Evolutionary conservation across 2,329 filamentous ascomycete genomes (phyloP).

Genomic region (Colletotrichum aenigma): DNA sequence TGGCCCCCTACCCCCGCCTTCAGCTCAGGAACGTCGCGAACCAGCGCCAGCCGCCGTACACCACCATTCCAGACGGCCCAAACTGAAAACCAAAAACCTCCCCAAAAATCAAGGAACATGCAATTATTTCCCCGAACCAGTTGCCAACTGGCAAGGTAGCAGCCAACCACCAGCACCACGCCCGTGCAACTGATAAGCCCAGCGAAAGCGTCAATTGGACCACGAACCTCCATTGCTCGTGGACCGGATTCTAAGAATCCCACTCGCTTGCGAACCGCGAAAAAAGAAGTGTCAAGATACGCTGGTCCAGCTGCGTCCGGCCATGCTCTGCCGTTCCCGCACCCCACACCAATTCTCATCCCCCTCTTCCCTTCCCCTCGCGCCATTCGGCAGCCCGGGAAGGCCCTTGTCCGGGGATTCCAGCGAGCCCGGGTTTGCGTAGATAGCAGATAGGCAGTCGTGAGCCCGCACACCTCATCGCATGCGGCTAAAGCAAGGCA

Average conservation of each 20-base stretch:
- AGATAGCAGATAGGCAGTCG: neutral
- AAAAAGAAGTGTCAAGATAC: neutral
- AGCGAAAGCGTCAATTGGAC: constrained; percentile 3
- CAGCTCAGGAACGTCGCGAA: constrained; percentile 20
- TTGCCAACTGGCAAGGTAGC: neutral
- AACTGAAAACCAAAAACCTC: neutral
- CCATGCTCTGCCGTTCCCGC: neutral
- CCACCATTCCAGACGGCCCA: neutral
- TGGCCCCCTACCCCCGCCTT: neutral
- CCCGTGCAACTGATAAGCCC: neutral
- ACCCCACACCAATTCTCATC: neutral
- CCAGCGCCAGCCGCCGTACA: constrained; percentile 8
- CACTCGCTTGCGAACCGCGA: neutral
- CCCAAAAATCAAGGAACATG: neutral
- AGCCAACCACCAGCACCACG: neutral
- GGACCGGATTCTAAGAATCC: constrained; percentile 9
- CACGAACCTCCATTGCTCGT: neutral
- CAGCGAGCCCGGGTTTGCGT: neutral
- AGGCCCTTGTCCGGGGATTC: neutral
- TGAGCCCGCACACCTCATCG: neutral
- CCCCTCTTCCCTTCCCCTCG: neutral
- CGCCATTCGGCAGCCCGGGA: neutral
- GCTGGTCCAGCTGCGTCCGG: neutral
- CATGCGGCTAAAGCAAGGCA: constrained; percentile 14
- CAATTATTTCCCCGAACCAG: constrained; percentile 7